Evolutionary conservation across 257 asterid species (phyloP), one percentile per base, ranked within the genome.

Genomic region (Paulownia fortunei): DNA sequence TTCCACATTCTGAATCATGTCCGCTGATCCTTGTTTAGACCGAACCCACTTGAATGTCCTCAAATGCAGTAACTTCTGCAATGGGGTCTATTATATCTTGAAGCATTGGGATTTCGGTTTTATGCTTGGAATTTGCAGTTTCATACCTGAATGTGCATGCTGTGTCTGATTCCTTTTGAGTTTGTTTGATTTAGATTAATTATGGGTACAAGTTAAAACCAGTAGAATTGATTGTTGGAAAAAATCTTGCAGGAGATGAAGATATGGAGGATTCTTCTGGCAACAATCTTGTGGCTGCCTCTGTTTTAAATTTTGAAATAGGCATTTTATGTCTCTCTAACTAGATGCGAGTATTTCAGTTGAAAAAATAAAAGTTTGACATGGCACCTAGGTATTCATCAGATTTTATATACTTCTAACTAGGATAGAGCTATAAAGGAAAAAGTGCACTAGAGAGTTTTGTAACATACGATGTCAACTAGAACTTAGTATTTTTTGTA

Each of bases 231-330:
- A 66, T 52, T n/a, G 13, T 37, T 15, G 46, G 26, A 19, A 26
- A 0, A 11, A 37, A 12, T 51, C 36, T 15, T 56, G 77, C 66
- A 69, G 82, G 81, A 47, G 6, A 39, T 27, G 19, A 54, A 54
- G 39, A n/a, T 18, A 27, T 6, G 30, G 15, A 56, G 69, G 41
- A 52, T 59, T 49, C 54, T 59, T 60, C 59, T 1, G 51, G 4
- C n/a, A 7, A 13, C 56, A 52, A 12, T 7, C 58, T 13, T 18
- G 39, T 19, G 36, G 36, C 36, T 30, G 47, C 24, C 27, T 9
- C 11, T 65, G 66, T 65, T 36, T n/a, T 69, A 54, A 11, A 24
- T n/a, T 51, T 54, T 41, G 59, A 56, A 16, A 3, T 36, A 3
- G 30, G 19, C 19, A 4, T n/a, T 11, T n/a, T 51, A 15, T 26